A percentile compares a stretch with the other conserved stretches of the same genome.
These are phyloP conservation scores for Mycena amicta DNA, from an alignment of 768 basidiomycete genomes.

Conservation along the genomic window DNA sequence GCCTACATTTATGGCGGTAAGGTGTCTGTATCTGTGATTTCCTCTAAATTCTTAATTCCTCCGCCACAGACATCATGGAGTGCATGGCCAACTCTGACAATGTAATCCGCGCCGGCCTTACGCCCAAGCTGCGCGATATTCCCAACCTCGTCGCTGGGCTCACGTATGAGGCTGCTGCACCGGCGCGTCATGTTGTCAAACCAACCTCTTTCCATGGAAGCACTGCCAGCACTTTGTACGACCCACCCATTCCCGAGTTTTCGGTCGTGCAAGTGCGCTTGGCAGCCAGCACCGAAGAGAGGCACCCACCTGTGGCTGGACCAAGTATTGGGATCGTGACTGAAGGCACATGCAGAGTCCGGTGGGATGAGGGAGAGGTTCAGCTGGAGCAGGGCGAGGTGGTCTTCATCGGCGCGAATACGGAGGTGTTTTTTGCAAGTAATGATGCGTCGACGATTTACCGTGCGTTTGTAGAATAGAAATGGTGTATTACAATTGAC, in stretches of 20 bases:
- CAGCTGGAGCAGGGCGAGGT: constrained; percentile 68
- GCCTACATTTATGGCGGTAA: constrained; percentile 93
- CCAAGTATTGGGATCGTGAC: constrained; percentile 87
- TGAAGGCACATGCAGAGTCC: constrained; percentile 59
- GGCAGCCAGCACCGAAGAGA: constrained; percentile 44
- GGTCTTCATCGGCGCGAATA: constrained; percentile 78
- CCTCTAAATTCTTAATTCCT: constrained; percentile 10
- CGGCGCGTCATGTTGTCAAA: constrained; percentile 68
- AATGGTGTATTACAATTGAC: constrained; percentile 56
- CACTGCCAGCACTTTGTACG: constrained; percentile 58
- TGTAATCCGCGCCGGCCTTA: constrained; percentile 97
- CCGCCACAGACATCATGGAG: constrained; percentile 86
- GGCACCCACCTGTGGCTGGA: constrained; percentile 68
- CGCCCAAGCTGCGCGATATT: constrained; percentile 94
- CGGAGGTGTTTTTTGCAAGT: constrained; percentile 52
- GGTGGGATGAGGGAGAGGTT: constrained; percentile 48
- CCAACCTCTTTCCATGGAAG: constrained; percentile 53
- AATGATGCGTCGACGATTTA: constrained; percentile 55
- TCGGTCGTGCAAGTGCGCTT: constrained; percentile 74
- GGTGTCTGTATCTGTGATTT: constrained; percentile 22
- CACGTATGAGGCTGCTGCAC: constrained; percentile 77
- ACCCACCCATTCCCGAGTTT: constrained; percentile 94
- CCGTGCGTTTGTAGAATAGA: constrained; percentile 65
- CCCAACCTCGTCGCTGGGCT: constrained; percentile 85
- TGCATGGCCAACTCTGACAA: constrained; percentile 99